A percentile compares a stretch with the other conserved stretches of the same genome.
Conservation (phyloP, 768 basidiomycete species). For the Termitomyces sp. region DNA sequence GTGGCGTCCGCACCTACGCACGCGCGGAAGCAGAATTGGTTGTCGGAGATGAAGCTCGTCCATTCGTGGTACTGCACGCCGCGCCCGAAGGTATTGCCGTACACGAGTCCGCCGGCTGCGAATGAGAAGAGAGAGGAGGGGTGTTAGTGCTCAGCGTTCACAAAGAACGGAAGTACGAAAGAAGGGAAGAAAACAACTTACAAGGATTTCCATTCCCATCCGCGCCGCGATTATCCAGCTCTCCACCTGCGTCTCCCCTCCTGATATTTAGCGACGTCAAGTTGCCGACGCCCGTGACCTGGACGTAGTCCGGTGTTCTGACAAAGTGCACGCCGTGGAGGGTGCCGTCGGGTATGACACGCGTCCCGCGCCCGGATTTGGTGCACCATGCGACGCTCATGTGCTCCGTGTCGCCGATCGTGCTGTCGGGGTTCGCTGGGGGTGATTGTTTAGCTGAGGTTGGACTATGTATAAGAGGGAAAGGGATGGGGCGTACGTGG, state of each 20-base stretch:
- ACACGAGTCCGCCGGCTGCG: conserved; percentile 65
- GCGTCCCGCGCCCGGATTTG: conserved; percentile 65
- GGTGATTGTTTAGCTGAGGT: neutral
- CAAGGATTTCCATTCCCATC: conserved; percentile 51
- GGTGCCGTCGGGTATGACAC: conserved; percentile 64
- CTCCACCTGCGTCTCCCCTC: conserved; percentile 54
- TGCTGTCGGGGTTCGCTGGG: conserved; percentile 26
- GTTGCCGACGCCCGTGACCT: conserved; percentile 60
- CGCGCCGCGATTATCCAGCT: conserved; percentile 70
- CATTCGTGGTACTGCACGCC: conserved; percentile 67
- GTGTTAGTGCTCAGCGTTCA: neutral
- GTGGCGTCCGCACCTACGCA: conserved; percentile 58
- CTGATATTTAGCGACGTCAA: conserved; percentile 62
- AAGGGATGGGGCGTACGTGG: conserved; percentile 30
- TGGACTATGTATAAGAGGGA: neutral
- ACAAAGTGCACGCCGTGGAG: conserved; percentile 67
- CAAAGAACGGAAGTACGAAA: neutral
- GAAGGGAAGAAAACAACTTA: conserved; percentile 12
- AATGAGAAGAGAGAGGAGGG: too few relatives aligned
- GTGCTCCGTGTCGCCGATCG: conserved; percentile 66
- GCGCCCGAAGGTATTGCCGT: conserved; percentile 53
- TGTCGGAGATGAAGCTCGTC: conserved; percentile 76
- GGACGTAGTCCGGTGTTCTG: conserved; percentile 59
- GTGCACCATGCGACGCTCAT: conserved; percentile 74
- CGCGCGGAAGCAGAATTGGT: conserved; percentile 64